Conservation (phyloP, 2,329 filamentous ascomycete genomes). For the Colletotrichum tofieldiae region DNA sequence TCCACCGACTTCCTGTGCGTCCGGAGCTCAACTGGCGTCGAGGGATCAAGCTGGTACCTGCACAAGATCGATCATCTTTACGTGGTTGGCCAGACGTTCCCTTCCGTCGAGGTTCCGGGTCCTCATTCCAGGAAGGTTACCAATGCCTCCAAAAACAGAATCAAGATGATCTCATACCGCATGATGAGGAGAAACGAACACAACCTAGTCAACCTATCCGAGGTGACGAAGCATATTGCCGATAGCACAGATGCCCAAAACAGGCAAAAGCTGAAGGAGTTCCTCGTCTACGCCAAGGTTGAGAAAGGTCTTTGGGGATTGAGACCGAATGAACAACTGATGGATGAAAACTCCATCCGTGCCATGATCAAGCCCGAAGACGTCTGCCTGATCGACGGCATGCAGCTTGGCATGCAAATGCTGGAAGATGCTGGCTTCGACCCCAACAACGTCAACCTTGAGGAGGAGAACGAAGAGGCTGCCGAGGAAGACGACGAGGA, state of each 20-base stretch:
- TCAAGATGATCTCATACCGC: slow-evolving; percentile 96
- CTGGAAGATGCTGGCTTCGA: slow-evolving; percentile 93
- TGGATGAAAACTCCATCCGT: slow-evolving; percentile 86
- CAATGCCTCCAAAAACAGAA: slow-evolving; percentile 94
- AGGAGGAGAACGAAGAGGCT: slow-evolving; percentile 76
- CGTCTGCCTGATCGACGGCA: slow-evolving; percentile 93
- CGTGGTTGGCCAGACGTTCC: slow-evolving; percentile 93
- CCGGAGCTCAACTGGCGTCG: slow-evolving; percentile 82
- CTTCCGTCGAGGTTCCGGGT: slow-evolving; percentile 91
- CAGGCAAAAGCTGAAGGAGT: slow-evolving; percentile 96
- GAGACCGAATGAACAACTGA: slow-evolving; percentile 79
- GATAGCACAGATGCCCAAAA: slow-evolving; percentile 97
- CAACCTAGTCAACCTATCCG: slow-evolving; percentile 80
- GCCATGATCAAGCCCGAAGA: slow-evolving; percentile 96
- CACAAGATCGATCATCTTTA: slow-evolving; percentile 93
- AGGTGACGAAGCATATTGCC: slow-evolving; percentile 92
- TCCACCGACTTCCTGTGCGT: slow-evolving; percentile 89
- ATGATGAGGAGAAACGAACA: slow-evolving; percentile 84
- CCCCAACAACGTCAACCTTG: slow-evolving; percentile 71
- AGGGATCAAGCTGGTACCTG: slow-evolving; percentile 86
- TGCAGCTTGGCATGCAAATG: slow-evolving; percentile 95
- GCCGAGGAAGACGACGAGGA: slow-evolving; percentile 64
- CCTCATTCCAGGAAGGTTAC: slow-evolving; percentile 96
- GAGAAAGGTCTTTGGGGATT: slow-evolving; percentile 88
- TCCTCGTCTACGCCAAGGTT: slow-evolving; percentile 91